Evolutionary conservation across 2,329 filamentous ascomycete species (phyloP).

Genomic region (Penicillium sp.): DNA sequence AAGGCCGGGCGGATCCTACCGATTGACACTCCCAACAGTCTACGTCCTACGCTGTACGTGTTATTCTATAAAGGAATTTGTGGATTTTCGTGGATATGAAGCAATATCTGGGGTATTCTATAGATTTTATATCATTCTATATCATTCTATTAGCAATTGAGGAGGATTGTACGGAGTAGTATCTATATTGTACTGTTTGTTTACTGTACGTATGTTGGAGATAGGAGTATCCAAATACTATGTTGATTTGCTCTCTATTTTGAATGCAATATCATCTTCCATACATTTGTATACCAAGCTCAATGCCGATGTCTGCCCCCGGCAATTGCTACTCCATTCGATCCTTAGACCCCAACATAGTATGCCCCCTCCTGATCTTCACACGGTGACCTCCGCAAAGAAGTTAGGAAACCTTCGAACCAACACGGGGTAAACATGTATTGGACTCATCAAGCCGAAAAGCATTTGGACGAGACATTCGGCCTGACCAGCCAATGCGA

Average conservation of each 20-base stretch:
- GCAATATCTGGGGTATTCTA: neutral
- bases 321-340: neutral
- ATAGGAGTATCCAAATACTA: neutral
- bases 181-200: neutral
- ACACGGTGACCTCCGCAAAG: conserved; percentile 17
- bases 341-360: conserved; percentile 9
- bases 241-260: no score
- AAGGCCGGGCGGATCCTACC: conserved; percentile 20
- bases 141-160: neutral
- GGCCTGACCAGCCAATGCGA: conserved; percentile 21
- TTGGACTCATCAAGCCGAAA: conserved; percentile 16
- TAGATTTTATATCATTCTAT: neutral
- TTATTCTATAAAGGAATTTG: conserved; percentile 4
- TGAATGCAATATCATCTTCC: neutral
- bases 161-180: no score
- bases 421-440: neutral
- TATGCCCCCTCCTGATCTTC: conserved; percentile 11
- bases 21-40: conserved; percentile 3
- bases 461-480: conserved; percentile 13
- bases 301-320: neutral
- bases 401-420: conserved; percentile 2
- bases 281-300: neutral
- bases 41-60: conserved; percentile 16
- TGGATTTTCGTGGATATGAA: neutral
- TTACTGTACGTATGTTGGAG: neutral